Conservation (phyloP, 1,284 basidiomycete genomes). For the Trametes hirsuta region DNA sequence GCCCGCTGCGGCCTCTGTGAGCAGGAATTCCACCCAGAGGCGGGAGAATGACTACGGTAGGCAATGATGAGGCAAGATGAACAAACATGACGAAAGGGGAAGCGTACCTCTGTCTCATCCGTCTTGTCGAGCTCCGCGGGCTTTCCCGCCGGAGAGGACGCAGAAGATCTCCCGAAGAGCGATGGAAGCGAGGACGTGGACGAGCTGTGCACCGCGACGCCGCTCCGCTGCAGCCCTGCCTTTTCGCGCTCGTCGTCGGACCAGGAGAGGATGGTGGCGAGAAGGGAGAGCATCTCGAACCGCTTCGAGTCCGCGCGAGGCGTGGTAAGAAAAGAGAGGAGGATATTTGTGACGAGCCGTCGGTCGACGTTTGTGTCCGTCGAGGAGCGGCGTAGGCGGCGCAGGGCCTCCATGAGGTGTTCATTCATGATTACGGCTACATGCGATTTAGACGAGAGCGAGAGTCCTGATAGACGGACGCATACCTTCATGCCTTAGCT, state of each 20-base stretch:
- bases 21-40: slow-evolving; percentile 93
- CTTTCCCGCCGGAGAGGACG: slow-evolving; percentile 48
- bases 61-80: background rate
- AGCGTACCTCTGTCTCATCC: slow-evolving; percentile 74
- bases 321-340: slow-evolving; percentile 91
- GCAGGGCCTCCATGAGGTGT: slow-evolving; percentile 96
- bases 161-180: slow-evolving; percentile 57
- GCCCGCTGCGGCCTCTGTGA: slow-evolving; percentile 82
- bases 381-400: slow-evolving; percentile 84
- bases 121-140: slow-evolving; percentile 67
- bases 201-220: slow-evolving; percentile 16
- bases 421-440: slow-evolving; percentile 95
- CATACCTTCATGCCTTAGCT: slow-evolving; percentile 91
- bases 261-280: slow-evolving; percentile 92
- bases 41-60: slow-evolving; percentile 84
- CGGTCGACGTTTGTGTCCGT: slow-evolving; percentile 91
- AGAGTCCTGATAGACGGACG: slow-evolving; percentile 4
- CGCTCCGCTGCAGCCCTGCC: slow-evolving; percentile 80
- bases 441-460: slow-evolving; percentile 15
- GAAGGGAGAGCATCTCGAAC: slow-evolving; percentile 93
- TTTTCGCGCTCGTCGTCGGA: slow-evolving; percentile 87
- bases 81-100: background rate
- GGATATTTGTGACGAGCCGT: slow-evolving; percentile 92
- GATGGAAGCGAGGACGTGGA: slow-evolving; percentile 38
- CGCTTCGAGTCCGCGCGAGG: slow-evolving; percentile 92